Conservation (phyloP, 2,329 filamentous ascomycete species). For the Epichloe aotearoae region DNA sequence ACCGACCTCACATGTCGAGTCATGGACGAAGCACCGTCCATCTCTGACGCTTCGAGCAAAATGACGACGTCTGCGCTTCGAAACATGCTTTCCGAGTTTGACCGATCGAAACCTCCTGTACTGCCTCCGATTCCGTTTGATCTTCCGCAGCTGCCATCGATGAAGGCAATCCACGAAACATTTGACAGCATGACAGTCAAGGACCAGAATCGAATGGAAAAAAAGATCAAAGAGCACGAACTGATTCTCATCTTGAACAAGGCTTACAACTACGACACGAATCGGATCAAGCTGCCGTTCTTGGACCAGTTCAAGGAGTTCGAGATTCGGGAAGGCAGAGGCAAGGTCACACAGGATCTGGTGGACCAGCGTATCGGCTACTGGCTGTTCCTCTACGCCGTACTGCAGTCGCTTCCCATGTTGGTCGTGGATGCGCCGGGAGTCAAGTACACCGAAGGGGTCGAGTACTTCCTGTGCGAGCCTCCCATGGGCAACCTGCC, state of each 20-base stretch:
- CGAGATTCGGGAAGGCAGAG: slow-evolving; percentile 53
- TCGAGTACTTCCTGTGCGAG: slow-evolving; percentile 74
- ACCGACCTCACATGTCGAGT: slow-evolving; percentile 64
- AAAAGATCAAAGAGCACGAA: slow-evolving; percentile 67
- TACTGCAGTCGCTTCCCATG: slow-evolving; percentile 66
- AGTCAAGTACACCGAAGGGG: slow-evolving; percentile 53
- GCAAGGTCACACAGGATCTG: slow-evolving; percentile 52
- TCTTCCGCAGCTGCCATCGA: slow-evolving; percentile 60
- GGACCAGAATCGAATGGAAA: slow-evolving; percentile 59
- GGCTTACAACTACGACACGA: slow-evolving; percentile 67
- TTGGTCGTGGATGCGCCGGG: slow-evolving; percentile 64
- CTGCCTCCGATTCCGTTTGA: slow-evolving; percentile 88
- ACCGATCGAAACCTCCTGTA: slow-evolving; percentile 77
- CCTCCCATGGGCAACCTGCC: slow-evolving; percentile 59
- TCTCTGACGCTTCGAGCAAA: slow-evolving; percentile 43
- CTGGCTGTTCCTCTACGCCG: slow-evolving; percentile 71
- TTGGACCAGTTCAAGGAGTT: slow-evolving; percentile 57
- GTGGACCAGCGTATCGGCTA: slow-evolving; percentile 59
- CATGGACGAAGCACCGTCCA: slow-evolving; percentile 49
- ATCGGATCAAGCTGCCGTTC: slow-evolving; percentile 45
- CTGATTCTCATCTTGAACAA: slow-evolving; percentile 63
- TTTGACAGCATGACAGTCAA: slow-evolving; percentile 54
- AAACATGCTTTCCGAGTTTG: slow-evolving; percentile 73
- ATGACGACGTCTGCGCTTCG: slow-evolving; percentile 58
- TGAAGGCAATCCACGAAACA: slow-evolving; percentile 51